Evolutionary conservation across 148 eudicot species (phyloP).

Genomic region (Amaranthus cruentus): DNA sequence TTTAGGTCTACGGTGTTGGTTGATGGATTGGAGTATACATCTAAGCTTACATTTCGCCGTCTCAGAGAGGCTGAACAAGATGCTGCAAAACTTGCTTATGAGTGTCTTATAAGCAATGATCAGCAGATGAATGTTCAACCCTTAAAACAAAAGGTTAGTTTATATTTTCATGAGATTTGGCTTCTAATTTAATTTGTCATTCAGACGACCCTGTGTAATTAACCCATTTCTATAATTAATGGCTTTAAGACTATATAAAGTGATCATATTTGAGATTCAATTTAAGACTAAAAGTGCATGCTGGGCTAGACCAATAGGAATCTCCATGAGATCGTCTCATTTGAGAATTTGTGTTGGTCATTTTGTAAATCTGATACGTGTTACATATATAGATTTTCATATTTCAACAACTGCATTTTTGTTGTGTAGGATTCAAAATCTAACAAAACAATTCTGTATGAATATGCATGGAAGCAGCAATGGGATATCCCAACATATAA

Average conservation of each 20-base stretch:
- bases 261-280: too few relatives aligned
- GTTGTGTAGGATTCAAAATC: constrained; percentile 17
- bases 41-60: constrained; percentile 19
- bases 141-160: constrained; percentile 8
- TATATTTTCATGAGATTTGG: background rate
- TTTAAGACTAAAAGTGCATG: too few relatives aligned
- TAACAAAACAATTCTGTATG: constrained; percentile 18
- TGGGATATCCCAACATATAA: constrained; percentile 18
- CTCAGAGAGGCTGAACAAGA: constrained; percentile 30
- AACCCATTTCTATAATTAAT: too few relatives aligned
- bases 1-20: constrained; percentile 25
- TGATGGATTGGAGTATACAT: constrained; percentile 28
- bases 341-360: too few relatives aligned
- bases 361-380: too few relatives aligned
- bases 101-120: constrained; percentile 21
- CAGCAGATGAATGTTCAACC: constrained; percentile 13
- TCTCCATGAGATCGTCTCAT: too few relatives aligned
- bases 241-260: too few relatives aligned
- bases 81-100: constrained; percentile 26
- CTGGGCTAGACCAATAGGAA: too few relatives aligned
- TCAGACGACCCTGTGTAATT: background rate
- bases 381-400: background rate
- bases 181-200: background rate
- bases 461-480: constrained; percentile 3
- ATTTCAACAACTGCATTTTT: too few relatives aligned